Conservation (phyloP, 306 rosid genomes). For the Sicyos edulis region DNA sequence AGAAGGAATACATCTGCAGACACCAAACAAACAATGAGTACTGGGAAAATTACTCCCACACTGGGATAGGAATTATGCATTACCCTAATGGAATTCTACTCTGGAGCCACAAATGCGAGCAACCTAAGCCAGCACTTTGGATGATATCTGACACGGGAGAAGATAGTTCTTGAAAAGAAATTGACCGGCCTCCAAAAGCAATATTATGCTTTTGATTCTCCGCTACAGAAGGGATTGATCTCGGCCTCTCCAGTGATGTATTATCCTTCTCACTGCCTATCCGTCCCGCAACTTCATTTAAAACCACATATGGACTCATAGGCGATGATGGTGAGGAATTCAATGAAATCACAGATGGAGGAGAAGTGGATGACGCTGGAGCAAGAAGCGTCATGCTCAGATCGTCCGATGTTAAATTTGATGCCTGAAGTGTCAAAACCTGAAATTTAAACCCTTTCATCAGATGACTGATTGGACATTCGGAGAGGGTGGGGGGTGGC, state of each 20-base stretch:
- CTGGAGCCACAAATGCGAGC: constrained; percentile 89
- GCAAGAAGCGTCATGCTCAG: constrained; percentile 83
- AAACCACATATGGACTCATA: constrained; percentile 62
- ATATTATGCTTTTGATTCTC: constrained; percentile 38
- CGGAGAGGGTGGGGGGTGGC: neutral
- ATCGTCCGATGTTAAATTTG: constrained; percentile 87
- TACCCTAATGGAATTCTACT: constrained; percentile 98
- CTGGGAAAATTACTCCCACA: constrained; percentile 12
- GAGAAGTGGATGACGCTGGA: constrained; percentile 69
- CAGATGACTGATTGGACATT: constrained; percentile 17
- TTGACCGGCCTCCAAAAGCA: constrained; percentile 30
- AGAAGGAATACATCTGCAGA: constrained; percentile 67
- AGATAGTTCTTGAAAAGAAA: constrained; percentile 36
- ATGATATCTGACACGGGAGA: constrained; percentile 45
- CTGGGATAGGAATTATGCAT: constrained; percentile 11
- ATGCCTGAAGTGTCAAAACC: constrained; percentile 92
- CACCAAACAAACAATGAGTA: constrained; percentile 24
- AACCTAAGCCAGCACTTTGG: constrained; percentile 57
- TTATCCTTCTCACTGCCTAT: constrained; percentile 35
- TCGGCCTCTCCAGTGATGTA: constrained; percentile 34
- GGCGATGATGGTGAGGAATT: constrained; percentile 66
- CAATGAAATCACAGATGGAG: constrained; percentile 65
- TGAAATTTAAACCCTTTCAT: constrained; percentile 39
- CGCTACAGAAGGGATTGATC: constrained; percentile 37
- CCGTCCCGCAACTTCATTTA: constrained; percentile 46